Conservation (phyloP, 2,329 filamentous ascomycete species). For the Curvularia sp. region DNA sequence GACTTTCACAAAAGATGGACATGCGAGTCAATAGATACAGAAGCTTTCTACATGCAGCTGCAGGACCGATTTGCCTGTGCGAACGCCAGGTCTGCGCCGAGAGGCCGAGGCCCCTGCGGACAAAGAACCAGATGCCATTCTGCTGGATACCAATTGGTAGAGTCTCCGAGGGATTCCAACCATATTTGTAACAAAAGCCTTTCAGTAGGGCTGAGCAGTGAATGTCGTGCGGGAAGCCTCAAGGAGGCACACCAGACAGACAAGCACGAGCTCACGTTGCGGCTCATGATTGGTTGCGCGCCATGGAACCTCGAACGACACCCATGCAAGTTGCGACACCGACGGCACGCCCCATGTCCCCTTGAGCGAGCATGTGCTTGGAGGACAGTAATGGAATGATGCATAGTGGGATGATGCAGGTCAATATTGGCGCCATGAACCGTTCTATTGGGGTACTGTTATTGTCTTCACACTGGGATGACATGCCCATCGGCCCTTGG, state of each 20-base stretch:
- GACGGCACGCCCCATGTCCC: constrained; percentile 20
- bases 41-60: constrained; percentile 9
- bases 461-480: constrained; percentile 13
- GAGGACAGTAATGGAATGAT: constrained; percentile 6
- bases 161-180: constrained; percentile 10
- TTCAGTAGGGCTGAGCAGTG: constrained; percentile 22
- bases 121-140: constrained; percentile 16
- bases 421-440: constrained; percentile 18
- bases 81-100: constrained; percentile 12
- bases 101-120: not conserved
- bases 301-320: constrained; percentile 11
- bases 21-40: constrained; percentile 19
- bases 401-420: constrained; percentile 14
- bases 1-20: constrained; percentile 9
- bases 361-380: constrained; percentile 12
- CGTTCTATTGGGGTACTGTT: constrained; percentile 22
- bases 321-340: constrained; percentile 17
- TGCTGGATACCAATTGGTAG: constrained; percentile 23
- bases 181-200: constrained; percentile 15
- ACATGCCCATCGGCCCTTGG: not conserved
- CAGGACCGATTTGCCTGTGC: constrained; percentile 12
- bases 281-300: constrained; percentile 21
- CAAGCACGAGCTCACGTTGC: constrained; percentile 29
- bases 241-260: constrained; percentile 21
- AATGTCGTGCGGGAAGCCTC: constrained; percentile 24